Conservation (phyloP, 768 basidiomycete species). For the Auricularia cornea region DNA sequence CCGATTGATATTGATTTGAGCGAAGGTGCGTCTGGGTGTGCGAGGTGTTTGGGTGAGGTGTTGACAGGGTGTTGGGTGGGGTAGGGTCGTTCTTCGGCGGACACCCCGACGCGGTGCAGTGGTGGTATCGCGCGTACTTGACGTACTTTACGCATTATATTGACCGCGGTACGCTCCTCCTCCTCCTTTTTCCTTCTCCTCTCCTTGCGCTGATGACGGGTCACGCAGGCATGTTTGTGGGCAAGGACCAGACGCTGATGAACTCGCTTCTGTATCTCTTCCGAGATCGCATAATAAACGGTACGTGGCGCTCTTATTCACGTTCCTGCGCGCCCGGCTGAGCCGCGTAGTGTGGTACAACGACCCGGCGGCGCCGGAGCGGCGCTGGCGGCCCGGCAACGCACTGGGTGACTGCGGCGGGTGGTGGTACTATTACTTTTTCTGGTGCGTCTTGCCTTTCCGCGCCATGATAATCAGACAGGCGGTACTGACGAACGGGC, state of each 20-base stretch:
- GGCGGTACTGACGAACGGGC: too few relatives aligned
- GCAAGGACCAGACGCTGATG: slow-evolving; percentile 50
- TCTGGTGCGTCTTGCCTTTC: slow-evolving; percentile 16
- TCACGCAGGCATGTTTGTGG: slow-evolving; percentile 34
- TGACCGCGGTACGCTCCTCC: slow-evolving; percentile 13
- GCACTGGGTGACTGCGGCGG: slow-evolving; percentile 34
- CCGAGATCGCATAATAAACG: slow-evolving; percentile 36
- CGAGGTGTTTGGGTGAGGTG: background rate
- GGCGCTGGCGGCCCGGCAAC: slow-evolving; percentile 17
- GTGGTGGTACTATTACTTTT: slow-evolving; percentile 45
- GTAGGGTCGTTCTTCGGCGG: slow-evolving; percentile 54
- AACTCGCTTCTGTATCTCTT: slow-evolving; percentile 38
- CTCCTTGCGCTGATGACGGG: background rate
- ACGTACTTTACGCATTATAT: slow-evolving; percentile 45
- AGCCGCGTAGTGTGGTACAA: slow-evolving; percentile 28
- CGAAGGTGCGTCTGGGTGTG: slow-evolving; percentile 34
- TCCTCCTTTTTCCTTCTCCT: too few relatives aligned
- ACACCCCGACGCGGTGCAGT: slow-evolving; percentile 32
- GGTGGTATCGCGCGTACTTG: slow-evolving; percentile 41
- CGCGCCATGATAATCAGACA: too few relatives aligned
- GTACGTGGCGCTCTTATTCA: slow-evolving; percentile 26
- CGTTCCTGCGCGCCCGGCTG: slow-evolving; percentile 1
- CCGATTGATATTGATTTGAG: slow-evolving; percentile 43
- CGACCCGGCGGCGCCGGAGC: slow-evolving; percentile 12
- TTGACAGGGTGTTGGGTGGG: background rate